phyloP scores from a whole-genome alignment of 495 filamentous ascomycete genomes.

The Glutinoglossum americanum region DNA sequence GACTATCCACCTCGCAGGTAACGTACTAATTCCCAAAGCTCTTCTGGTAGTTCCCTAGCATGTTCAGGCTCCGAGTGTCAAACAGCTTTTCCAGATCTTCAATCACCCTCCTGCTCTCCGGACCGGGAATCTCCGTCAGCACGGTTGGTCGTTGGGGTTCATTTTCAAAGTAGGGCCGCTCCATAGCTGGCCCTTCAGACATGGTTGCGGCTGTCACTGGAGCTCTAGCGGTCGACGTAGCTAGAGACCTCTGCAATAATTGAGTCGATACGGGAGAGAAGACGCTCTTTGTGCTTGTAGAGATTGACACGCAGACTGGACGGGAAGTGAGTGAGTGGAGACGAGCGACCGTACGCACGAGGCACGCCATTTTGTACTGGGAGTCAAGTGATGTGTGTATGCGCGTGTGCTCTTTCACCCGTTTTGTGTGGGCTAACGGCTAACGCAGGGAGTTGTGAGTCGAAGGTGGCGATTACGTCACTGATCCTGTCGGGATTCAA shows the following conservation, averaged over 20 bases:
- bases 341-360: neutral
- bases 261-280: neutral
- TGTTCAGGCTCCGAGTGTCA: constrained; percentile 6
- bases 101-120: constrained; percentile 1
- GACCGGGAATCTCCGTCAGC: constrained; percentile 6
- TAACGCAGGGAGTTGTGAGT: no score
- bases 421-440: no score
- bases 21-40: constrained; percentile 6
- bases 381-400: neutral
- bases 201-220: neutral
- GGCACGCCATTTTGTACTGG: neutral
- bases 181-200: neutral
- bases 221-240: neutral
- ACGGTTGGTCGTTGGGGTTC: constrained; percentile 4
- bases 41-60: constrained; percentile 5
- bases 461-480: no score
- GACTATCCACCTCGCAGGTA: neutral
- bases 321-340: neutral
- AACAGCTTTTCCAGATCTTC: constrained; percentile 5
- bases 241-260: neutral
- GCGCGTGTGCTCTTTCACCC: no score
- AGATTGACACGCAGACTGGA: neutral
- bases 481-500: no score
- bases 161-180: neutral
- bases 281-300: neutral